Conservation (phyloP, 2,329 filamentous ascomycete species). For the Thermothelomyces thermophilus region DNA sequence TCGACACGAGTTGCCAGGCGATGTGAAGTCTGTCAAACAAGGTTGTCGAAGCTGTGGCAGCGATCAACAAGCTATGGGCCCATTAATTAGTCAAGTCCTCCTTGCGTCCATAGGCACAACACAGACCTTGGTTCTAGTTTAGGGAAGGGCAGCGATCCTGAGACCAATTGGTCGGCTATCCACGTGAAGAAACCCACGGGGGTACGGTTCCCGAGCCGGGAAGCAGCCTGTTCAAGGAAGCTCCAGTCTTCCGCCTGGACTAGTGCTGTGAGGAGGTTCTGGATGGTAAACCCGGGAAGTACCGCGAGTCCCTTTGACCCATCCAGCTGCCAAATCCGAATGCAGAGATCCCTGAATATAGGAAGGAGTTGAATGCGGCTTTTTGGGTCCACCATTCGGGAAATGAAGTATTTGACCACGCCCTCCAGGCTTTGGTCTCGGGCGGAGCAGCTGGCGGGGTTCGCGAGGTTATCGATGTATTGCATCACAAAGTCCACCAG, state of each 20-base stretch:
- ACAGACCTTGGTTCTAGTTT: conserved; percentile 10
- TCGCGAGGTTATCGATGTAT: not conserved
- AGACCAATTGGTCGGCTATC: conserved; percentile 6
- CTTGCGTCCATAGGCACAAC: not conserved
- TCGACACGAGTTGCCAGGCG: not conserved
- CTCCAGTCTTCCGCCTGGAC: conserved; percentile 11
- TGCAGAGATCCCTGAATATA: conserved; percentile 12
- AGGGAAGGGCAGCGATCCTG: not conserved
- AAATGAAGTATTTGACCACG: conserved; percentile 6
- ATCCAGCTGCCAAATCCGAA: conserved; percentile 8
- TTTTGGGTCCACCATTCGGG: not conserved
- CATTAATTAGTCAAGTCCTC: not conserved
- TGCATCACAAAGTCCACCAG: conserved; percentile 16
- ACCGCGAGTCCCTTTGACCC: conserved; percentile 6
- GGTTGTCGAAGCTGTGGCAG: conserved; percentile 3
- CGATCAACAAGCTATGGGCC: conserved; percentile 7
- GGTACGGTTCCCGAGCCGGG: not conserved
- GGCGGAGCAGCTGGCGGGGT: not conserved
- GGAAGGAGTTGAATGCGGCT: conserved; percentile 6
- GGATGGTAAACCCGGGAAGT: conserved; percentile 1
- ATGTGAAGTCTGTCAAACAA: not conserved
- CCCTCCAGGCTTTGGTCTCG: not conserved
- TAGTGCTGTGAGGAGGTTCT: conserved; percentile 3
- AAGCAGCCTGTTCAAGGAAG: conserved; percentile 13
- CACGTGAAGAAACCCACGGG: conserved; percentile 12